Evolutionary conservation across 2,329 filamentous ascomycete genomes (phyloP).

Genomic region (Moelleriella libera): DNA sequence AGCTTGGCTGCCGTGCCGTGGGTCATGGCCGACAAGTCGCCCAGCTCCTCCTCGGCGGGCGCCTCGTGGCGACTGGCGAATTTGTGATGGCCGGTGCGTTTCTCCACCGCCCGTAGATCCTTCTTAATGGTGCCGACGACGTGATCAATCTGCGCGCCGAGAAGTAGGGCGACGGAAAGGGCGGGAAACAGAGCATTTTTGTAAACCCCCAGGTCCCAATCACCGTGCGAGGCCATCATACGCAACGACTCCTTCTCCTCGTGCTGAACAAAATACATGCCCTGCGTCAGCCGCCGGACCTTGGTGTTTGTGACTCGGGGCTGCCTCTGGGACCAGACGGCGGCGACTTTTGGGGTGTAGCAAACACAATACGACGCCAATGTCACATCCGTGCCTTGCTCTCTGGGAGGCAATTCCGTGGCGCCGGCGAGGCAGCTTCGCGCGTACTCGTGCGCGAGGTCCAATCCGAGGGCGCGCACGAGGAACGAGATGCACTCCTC

Average conservation of each 20-base stretch:
- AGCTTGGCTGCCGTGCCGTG: constrained; percentile 20
- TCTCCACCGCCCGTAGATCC: constrained; percentile 19
- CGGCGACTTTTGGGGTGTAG: constrained; percentile 23
- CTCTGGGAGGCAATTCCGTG: constrained; percentile 10
- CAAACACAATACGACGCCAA: constrained; percentile 16
- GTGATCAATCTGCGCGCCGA: constrained; percentile 17
- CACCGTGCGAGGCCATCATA: constrained; percentile 9
- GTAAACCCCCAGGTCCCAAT: constrained; percentile 14
- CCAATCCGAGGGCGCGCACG: constrained; percentile 13
- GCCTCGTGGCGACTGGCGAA: constrained; percentile 16
- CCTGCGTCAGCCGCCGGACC: constrained; percentile 10
- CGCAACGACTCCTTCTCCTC: constrained; percentile 12
- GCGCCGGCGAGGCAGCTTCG: constrained; percentile 19
- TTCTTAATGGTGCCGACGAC: constrained; percentile 17
- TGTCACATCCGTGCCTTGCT: constrained; percentile 1
- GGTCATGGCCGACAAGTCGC: constrained; percentile 16
- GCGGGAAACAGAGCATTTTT: constrained; percentile 20
- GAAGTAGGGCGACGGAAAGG: constrained; percentile 17
- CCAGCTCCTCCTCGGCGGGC: constrained; percentile 14
- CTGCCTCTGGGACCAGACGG: constrained; percentile 18
- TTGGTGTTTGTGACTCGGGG: constrained; percentile 3
- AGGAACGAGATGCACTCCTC: constrained; percentile 7
- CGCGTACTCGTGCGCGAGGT: constrained; percentile 17
- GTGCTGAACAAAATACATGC: constrained; percentile 15
- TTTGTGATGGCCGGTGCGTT: constrained; percentile 18